phyloP scores from a whole-genome alignment of 306 rosid genomes.

The Acacia confusa region DNA sequence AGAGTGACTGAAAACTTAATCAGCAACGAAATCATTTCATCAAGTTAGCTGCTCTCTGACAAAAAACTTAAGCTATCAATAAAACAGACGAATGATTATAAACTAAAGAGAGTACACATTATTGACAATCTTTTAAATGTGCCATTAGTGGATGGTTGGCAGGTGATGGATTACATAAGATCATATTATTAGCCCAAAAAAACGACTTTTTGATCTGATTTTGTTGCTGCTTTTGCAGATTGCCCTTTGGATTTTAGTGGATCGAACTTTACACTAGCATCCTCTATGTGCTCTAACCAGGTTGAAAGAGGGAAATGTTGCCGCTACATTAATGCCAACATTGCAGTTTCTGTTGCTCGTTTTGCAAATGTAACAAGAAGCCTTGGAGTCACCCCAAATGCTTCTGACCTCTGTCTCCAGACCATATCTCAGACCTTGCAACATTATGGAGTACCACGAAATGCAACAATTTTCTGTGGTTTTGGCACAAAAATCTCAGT shows the following conservation, averaged over 20 bases:
- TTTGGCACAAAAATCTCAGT: conserved; percentile 85
- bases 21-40: conserved; percentile 1
- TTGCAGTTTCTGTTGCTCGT: conserved; percentile 80
- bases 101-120: conserved; percentile 19
- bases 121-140: background rate
- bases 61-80: background rate
- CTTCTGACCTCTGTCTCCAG: conserved; percentile 65
- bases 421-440: conserved; percentile 69
- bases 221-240: conserved; percentile 55
- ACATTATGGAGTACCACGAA: conserved; percentile 69
- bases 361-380: conserved; percentile 76
- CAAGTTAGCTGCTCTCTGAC: background rate
- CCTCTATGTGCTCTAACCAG: conserved; percentile 70
- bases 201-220: conserved; percentile 24
- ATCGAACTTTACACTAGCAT: conserved; percentile 77
- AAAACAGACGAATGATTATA: conserved; percentile 8
- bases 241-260: conserved; percentile 83
- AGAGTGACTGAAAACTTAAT: background rate
- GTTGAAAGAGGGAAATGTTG: conserved; percentile 85
- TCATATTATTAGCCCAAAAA: background rate
- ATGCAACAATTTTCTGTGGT: conserved; percentile 81
- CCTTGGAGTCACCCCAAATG: conserved; percentile 73
- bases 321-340: conserved; percentile 84
- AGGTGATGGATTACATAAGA: conserved; percentile 2
- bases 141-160: background rate